Evolutionary conservation across 495 filamentous ascomycete species (phyloP), one percentile per base, ranked within the genome.

Genomic region (Penicillium macrosclerotiorum): DNA sequence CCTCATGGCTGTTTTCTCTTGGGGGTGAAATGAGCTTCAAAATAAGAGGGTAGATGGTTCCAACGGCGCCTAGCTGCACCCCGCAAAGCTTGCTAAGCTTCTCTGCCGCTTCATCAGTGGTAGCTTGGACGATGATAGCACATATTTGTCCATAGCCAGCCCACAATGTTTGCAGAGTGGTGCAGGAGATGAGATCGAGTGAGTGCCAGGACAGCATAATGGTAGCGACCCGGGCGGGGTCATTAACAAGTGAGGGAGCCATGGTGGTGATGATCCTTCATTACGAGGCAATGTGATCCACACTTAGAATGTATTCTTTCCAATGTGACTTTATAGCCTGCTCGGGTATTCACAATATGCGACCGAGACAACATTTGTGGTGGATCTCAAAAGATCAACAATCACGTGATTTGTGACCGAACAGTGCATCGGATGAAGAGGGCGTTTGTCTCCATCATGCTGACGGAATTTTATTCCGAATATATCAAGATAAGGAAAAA

Each of bases 21-120:
- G 63, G 63, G 0, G 67, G 63, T n/a, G 65, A 65, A 29, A 71
- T 71, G 42, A 68, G 63, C 45, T 71, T 71, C 7, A 71, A 42
- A 27, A 71, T 64, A 24, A 71, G 61, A 27, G 55, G 49, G 19
- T 60, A 71, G 0, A 49, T 62, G 19, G 47, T 20, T 27, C 60
- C 61, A 0, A 31, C 49, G 19, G 25, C n/a, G 7, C 45, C 46
- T 0, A 37, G 14, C 17, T 53, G 45, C 2, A 56, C 24, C 3
- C 56, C 55, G 20, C 63, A 70, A 2, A 68, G 54, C 20, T 42
- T 18, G 41, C 32, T 37, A 14, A 68, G 36, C 27, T 64, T 34
- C 23, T 42, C n/a, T 3, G 63, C 59, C 19, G 65, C 61, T 14
- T 45, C 32, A 1, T 47, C 29, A n/a, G 57, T 68, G 9, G 39